Percentiles rank a stretch among this genome's conserved stretches.
These are phyloP conservation scores for Flaveria linearis DNA, from an alignment of 129 eudicot species.

Conservation along the genomic window DNA sequence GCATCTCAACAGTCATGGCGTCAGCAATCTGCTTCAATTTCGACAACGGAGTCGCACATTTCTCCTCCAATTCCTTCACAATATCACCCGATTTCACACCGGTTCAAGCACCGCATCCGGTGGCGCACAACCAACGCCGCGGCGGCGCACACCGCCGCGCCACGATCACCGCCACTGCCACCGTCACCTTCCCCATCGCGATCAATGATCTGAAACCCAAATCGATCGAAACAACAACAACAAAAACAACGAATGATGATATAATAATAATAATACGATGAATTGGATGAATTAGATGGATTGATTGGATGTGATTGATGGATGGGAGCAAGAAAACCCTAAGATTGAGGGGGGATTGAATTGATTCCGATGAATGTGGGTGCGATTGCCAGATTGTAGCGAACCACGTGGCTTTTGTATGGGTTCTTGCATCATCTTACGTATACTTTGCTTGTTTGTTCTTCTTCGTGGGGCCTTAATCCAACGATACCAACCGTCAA, in stretches of 20 bases:
- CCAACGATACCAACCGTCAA: no score
- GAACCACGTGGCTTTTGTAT: slow-evolving; percentile 28
- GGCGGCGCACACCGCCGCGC: slow-evolving; percentile 64
- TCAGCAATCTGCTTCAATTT: slow-evolving; percentile 71
- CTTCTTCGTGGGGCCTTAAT: no score
- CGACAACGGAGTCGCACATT: slow-evolving; percentile 51
- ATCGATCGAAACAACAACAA: not conserved
- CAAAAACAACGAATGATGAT: no score
- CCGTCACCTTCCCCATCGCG: slow-evolving; percentile 59
- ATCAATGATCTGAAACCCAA: not conserved
- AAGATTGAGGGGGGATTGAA: slow-evolving; percentile 5
- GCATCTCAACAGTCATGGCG: slow-evolving; percentile 89
- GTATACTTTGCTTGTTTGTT: no score
- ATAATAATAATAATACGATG: not conserved
- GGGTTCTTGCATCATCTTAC: no score
- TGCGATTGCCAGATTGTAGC: slow-evolving; percentile 21
- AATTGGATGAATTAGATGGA: slow-evolving; percentile 1
- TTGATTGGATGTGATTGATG: slow-evolving; percentile 3
- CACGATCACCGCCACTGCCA: slow-evolving; percentile 61
- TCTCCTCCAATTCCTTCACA: slow-evolving; percentile 68
- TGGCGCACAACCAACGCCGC: slow-evolving; percentile 59
- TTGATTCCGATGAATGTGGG: slow-evolving; percentile 25
- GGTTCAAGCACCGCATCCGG: slow-evolving; percentile 39
- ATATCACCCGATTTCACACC: slow-evolving; percentile 50
- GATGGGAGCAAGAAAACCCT: slow-evolving; percentile 18